Base-by-base conservation (phyloP, 2,329 filamentous ascomycete genomes). In the Dactylonectria estremocensis region DNA sequence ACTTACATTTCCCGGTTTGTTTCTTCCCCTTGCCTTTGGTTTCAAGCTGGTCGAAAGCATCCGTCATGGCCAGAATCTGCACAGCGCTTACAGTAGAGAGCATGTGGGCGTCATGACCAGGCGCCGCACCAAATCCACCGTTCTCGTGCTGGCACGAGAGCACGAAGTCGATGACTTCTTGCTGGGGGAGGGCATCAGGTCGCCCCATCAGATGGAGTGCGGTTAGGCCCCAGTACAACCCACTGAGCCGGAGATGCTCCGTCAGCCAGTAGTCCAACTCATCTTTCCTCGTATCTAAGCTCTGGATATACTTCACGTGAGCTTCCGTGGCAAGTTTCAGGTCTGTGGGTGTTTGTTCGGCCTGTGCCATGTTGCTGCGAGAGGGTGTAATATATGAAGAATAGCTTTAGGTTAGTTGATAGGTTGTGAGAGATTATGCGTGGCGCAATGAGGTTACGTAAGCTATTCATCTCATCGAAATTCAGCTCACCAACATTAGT, bases 181-280 rank as follows among this genome's bases (percentile, higher is more conserved):
- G 87, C 61, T 93, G 90, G 11, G 95, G 92, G 10, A 99, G 88
- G 3, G 92, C 94, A 69, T 97, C 90, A 1, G 95, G 94, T 63
- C 89, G 91, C 55, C 91, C 89, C 66, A 99, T 90, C 31, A 98
- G 87, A 84, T 97, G 93, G 46, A 98, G 88, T 7, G 95, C 92
- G 7, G 92, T 96, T 64, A 99, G 83, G 14, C 96, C 96, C 96
- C 96, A 99, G 82, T 99, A 99, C 54, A 99, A 89, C 50, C 96
- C 96, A 80, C 96, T 98, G 65, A 99, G 88, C 68, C 96, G 94
- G 73, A 99, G 87, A 80, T 99, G 96, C 82, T 99, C 95, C 14
- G 96, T 99, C 79, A 98, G 87, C 93, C 95, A 98, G 85, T 98
- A 99, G 81, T 98, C 95, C 75, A 97, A 91, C 82, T 98, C 94